Base-by-base conservation (phyloP, 768 basidiomycete genomes). In the Cystobasidiopsis lactophilus region DNA sequence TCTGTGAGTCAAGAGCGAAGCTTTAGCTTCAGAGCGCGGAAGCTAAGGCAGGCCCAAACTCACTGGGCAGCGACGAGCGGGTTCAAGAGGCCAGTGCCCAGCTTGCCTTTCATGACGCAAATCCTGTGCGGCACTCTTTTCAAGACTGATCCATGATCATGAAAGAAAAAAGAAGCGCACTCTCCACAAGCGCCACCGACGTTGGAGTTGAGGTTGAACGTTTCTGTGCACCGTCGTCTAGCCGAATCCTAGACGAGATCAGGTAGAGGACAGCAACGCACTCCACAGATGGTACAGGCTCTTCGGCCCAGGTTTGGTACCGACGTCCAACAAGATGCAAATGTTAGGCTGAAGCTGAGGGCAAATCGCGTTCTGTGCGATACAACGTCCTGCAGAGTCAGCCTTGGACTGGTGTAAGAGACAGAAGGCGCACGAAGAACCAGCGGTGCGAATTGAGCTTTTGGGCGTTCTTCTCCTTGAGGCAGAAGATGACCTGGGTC, bases 261-360 rank as follows among this genome's bases (percentile, higher is more conserved):
- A 29, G 21, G 33, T 21, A 33, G 24, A 21, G 41, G 5, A 63
- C 47, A 65, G 65, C 55, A 69, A 69, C 0, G 83, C 77, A 68
- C 95, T 95, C 91, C 91, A 96, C 7, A 96, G 73, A 56, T 82
- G 77, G 65, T 96, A 96, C 46, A 95, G 77, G 40, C 82, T 85
- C 62, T 80, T 86, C 51, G 77, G 79, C 10, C 78, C 77, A 0
- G 91, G 91, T 31, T 82, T 76, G 2, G 91, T 96, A 1, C 91
- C 91, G 16, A 95, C 91, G 58, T 96, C 91, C 46, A 96, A 70
- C 27, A 96, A 72, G 21, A 93, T 77, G 62, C 86, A 89, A 9
- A 95, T 78, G 60, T 89, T 93, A 19, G 88, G 81, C 81, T 82
- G 81, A 29, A 91, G 67, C 58, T 9, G 40, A 51, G 56, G n/a